These are phyloP conservation scores for Cordyceps tenuipes DNA, from an alignment of 2,329 filamentous ascomycete genomes.

Conservation along the genomic window DNA sequence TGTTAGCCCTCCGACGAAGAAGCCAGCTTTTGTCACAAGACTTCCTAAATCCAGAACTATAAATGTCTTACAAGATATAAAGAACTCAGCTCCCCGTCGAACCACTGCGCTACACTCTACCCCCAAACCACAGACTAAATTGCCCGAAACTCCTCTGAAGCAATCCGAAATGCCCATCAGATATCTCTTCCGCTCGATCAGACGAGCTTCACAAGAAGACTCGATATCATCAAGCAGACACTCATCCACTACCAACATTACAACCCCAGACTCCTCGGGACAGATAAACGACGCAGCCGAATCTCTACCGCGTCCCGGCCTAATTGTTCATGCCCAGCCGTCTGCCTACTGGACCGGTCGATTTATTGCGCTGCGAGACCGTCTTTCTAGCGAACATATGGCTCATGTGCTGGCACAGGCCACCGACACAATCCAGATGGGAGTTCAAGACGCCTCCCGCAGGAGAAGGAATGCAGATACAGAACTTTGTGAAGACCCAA, in stretches of 20 bases:
- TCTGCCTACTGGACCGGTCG: conserved; percentile 55
- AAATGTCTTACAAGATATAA: conserved; percentile 36
- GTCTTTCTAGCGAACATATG: conserved; percentile 22
- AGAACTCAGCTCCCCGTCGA: conserved; percentile 33
- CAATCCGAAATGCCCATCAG: conserved; percentile 8
- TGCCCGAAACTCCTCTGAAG: background rate
- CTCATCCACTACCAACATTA: conserved; percentile 7
- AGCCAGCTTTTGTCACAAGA: conserved; percentile 15
- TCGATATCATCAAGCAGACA: conserved; percentile 17
- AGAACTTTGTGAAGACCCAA: background rate
- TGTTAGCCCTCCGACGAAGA: background rate
- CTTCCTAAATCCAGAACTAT: conserved; percentile 39
- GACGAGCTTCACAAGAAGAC: conserved; percentile 14
- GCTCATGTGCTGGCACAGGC: background rate
- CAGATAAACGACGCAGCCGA: background rate
- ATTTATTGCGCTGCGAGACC: conserved; percentile 49
- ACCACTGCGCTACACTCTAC: background rate
- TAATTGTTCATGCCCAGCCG: conserved; percentile 35
- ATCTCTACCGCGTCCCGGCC: conserved; percentile 3
- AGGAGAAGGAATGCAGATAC: background rate
- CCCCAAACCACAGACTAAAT: background rate
- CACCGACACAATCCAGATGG: background rate
- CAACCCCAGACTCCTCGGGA: background rate
- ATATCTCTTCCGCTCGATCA: conserved; percentile 12
- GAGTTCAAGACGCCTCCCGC: background rate